Evolutionary conservation across 768 basidiomycete genomes (phyloP).

Genomic region (Chalciporus piperatus): DNA sequence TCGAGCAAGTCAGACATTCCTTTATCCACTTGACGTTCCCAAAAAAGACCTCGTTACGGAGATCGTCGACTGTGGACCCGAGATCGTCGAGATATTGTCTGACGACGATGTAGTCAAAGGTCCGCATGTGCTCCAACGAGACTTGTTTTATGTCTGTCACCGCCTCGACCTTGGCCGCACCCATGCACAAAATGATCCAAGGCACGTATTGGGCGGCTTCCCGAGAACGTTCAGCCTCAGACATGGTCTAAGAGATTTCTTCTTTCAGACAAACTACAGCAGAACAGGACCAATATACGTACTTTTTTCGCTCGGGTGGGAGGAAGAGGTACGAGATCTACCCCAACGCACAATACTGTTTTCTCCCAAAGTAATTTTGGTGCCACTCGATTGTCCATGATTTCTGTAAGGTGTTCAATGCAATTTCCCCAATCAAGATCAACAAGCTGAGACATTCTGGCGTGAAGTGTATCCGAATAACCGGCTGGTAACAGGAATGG

Average conservation of each 20-base stretch:
- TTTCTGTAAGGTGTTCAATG: constrained; percentile 51
- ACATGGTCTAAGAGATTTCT: constrained; percentile 15
- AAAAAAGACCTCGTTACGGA: constrained; percentile 30
- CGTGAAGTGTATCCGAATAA: constrained; percentile 37
- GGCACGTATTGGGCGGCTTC: constrained; percentile 48
- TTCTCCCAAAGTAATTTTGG: constrained; percentile 54
- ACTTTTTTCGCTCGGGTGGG: constrained; percentile 25
- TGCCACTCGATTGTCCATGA: constrained; percentile 56
- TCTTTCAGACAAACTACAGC: not conserved
- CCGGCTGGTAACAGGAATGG: constrained; percentile 57
- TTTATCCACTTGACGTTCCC: constrained; percentile 75
- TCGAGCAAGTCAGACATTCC: constrained; percentile 66
- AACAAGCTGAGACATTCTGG: constrained; percentile 45
- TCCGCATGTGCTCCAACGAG: constrained; percentile 19
- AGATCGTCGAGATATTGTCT: constrained; percentile 36
- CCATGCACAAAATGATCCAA: constrained; percentile 75
- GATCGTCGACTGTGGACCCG: constrained; percentile 24
- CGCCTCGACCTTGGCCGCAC: constrained; percentile 68
- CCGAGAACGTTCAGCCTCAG: constrained; percentile 31
- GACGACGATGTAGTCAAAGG: constrained; percentile 66
- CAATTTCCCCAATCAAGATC: constrained; percentile 50
- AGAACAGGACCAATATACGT: not conserved
- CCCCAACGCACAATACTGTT: constrained; percentile 59
- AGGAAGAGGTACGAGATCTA: constrained; percentile 50
- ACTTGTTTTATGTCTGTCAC: constrained; percentile 43